Evolutionary conservation across 305 asterid species (phyloP).

Genomic region (Fraxinus greggii): DNA sequence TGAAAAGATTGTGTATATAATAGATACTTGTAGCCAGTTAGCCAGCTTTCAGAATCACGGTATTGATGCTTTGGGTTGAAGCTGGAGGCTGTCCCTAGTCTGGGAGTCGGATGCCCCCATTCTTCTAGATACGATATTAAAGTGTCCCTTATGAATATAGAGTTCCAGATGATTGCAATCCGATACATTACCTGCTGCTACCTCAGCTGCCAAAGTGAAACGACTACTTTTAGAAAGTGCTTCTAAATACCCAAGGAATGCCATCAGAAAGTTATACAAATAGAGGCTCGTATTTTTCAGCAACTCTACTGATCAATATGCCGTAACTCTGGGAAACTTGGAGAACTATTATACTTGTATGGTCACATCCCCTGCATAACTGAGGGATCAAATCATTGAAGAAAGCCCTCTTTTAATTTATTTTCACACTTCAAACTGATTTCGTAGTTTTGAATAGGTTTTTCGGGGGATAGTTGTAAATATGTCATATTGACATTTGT

Average conservation of each 20-base stretch:
- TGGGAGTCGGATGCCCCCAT: neutral
- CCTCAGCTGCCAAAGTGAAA: neutral
- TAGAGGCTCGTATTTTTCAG: neutral
- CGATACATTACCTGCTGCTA: neutral
- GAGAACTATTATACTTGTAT: neutral
- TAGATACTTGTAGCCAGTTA: neutral
- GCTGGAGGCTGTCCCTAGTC: neutral
- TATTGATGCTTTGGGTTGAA: neutral
- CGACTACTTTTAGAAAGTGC: neutral
- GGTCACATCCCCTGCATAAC: neutral
- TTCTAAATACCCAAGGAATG: neutral
- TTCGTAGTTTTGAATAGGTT: constrained; percentile 5
- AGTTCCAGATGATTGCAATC: neutral
- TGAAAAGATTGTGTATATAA: constrained; percentile 28
- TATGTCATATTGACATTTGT: neutral
- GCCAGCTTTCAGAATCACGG: neutral
- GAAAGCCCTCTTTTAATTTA: neutral
- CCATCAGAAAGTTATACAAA: neutral
- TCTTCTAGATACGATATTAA: neutral
- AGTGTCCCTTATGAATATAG: neutral
- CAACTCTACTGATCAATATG: constrained; percentile 1
- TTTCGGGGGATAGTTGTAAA: constrained; percentile 1
- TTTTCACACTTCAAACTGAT: neutral
- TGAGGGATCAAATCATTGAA: neutral
- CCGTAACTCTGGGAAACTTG: neutral